Percentiles rank a stretch among this genome's conserved stretches.
Evolutionary conservation across 2,329 filamentous ascomycete species (phyloP).

Genomic region (Alternaria sp.): DNA sequence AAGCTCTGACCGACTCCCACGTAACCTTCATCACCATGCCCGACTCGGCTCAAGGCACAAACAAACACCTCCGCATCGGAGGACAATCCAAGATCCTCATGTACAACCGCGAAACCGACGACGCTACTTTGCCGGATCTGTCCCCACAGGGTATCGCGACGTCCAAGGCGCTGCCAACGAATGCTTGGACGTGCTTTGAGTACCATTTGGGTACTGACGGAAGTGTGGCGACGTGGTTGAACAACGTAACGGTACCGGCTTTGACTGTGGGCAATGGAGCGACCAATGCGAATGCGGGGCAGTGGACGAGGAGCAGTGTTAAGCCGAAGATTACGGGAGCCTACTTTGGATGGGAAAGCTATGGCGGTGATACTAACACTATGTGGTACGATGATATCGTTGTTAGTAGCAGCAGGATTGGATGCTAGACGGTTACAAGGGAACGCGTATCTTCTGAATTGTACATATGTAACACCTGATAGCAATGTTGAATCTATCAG

Average conservation of each 20-base stretch:
- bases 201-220: conserved; percentile 68
- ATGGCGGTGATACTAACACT: conserved; percentile 68
- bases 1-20: conserved; percentile 66
- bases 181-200: conserved; percentile 67
- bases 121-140: conserved; percentile 69
- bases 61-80: conserved; percentile 70
- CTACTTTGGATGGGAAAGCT: conserved; percentile 72
- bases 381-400: conserved; percentile 71
- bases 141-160: conserved; percentile 67
- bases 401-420: conserved; percentile 59
- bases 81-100: conserved; percentile 69
- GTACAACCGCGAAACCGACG: conserved; percentile 71
- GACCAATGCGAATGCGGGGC: conserved; percentile 61
- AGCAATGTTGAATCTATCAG: neutral
- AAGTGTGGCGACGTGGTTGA: conserved; percentile 68
- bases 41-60: conserved; percentile 63
- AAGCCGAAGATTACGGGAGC: conserved; percentile 64
- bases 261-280: conserved; percentile 60
- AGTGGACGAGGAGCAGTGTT: conserved; percentile 62
- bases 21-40: conserved; percentile 72
- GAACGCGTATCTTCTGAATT: neutral
- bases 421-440: conserved; percentile 51
- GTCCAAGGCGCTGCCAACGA: conserved; percentile 61
- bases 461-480: neutral
- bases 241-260: conserved; percentile 61